phyloP scores from a whole-genome alignment of 1,284 basidiomycete genomes.

The Moesziomyces sp. region DNA sequence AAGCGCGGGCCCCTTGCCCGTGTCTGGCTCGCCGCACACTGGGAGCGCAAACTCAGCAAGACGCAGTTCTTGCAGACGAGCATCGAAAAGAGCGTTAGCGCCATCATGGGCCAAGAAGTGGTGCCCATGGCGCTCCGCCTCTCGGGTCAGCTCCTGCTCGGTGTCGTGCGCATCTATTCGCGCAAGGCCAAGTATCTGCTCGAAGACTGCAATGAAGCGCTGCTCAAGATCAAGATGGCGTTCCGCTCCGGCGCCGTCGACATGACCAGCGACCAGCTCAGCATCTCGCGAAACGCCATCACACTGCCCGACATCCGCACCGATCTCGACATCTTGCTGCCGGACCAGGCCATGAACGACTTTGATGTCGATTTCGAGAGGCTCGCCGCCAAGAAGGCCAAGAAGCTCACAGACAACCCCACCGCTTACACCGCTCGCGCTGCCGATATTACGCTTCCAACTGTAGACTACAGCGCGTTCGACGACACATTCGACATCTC shows the following conservation, averaged over 20 bases:
- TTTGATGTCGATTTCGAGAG: conserved; percentile 71
- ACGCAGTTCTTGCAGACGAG: conserved; percentile 91
- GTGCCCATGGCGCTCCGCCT: conserved; percentile 88
- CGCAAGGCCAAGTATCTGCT: conserved; percentile 96
- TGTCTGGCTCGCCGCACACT: conserved; percentile 98
- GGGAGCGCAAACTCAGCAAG: conserved; percentile 97
- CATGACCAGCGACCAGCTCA: conserved; percentile 91
- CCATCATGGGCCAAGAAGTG: conserved; percentile 80
- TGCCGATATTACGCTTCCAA: conserved; percentile 75
- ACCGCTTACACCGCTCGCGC: conserved; percentile 72
- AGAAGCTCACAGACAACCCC: conserved; percentile 32
- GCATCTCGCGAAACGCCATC: conserved; percentile 85
- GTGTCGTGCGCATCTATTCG: conserved; percentile 96
- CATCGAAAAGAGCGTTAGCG: conserved; percentile 88
- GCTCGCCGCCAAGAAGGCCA: conserved; percentile 74
- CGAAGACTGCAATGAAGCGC: conserved; percentile 96
- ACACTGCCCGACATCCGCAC: conserved; percentile 80
- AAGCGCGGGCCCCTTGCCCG: conserved; percentile 92
- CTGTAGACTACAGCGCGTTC: conserved; percentile 44
- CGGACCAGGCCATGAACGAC: conserved; percentile 71
- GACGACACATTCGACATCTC: conserved; percentile 55
- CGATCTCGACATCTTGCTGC: conserved; percentile 81
- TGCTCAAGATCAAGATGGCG: conserved; percentile 94
- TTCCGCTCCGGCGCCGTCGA: conserved; percentile 93
- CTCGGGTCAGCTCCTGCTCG: conserved; percentile 92